Evolutionary conservation across 163 green algal genomes (phyloP).

Genomic region (Coccomyxa subellipsoidea): DNA sequence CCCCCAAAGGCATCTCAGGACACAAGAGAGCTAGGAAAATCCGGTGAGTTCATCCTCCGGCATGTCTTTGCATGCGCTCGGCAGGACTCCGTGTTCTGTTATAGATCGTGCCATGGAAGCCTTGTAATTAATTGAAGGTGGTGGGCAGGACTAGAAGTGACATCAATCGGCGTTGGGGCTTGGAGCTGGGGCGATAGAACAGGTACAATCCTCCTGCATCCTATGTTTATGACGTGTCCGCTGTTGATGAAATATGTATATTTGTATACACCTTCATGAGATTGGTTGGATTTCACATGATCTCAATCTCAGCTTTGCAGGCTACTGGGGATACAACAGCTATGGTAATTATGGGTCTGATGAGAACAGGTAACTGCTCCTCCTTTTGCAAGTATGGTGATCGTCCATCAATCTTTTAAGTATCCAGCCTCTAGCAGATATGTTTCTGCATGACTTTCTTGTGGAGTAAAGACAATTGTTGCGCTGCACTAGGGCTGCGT

Average conservation of each 20-base stretch:
- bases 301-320: background rate
- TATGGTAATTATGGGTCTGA: background rate
- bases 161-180: conserved; percentile 45
- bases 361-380: background rate
- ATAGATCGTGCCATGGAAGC: background rate
- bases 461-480: background rate
- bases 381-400: background rate
- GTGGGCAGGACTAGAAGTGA: conserved; percentile 32
- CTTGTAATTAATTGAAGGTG: background rate
- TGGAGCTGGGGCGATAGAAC: conserved; percentile 60
- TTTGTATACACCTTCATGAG: background rate
- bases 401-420: background rate
- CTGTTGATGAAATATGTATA: background rate
- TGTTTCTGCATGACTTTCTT: background rate
- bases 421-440: background rate
- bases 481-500: conserved; percentile 20
- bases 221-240: conserved; percentile 18
- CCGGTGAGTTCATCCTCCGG: background rate
- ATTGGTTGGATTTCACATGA: no score
- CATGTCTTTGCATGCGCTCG: background rate
- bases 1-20: background rate
- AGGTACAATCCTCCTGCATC: background rate
- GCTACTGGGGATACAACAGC: conserved; percentile 31
- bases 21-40: background rate
- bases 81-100: background rate